Evolutionary conservation across 345 rosid genomes (phyloP).

Genomic region (Brassica incana): DNA sequence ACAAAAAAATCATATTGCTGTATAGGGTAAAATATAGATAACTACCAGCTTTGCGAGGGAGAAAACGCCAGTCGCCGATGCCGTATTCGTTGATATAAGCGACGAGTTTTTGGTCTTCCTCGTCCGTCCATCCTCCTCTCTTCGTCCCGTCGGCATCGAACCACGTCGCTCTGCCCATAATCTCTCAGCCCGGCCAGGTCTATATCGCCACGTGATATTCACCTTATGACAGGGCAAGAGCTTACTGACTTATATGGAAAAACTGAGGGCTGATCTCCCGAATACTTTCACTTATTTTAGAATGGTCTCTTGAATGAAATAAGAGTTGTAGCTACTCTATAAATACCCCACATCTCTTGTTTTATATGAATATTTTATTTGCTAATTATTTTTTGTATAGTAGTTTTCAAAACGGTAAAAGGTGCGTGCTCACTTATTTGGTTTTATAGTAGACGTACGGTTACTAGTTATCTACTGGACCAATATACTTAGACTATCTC

Average conservation of each 20-base stretch:
- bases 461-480: background rate
- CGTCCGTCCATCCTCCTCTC: conserved; percentile 79
- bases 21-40: background rate
- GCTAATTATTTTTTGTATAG: background rate
- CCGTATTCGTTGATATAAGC: conserved; percentile 56
- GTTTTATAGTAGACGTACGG: background rate
- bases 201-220: background rate
- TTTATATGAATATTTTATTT: conserved; percentile 1
- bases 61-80: conserved; percentile 64
- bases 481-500: too few relatives aligned
- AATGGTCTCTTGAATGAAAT: conserved; percentile 11
- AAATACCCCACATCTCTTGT: background rate
- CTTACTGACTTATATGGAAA: background rate
- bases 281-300: background rate
- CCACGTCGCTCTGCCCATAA: conserved; percentile 38
- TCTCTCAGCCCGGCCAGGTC: background rate
- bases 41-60: conserved; percentile 64
- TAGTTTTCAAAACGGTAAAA: background rate
- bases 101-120: conserved; percentile 65
- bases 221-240: background rate
- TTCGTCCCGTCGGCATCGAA: conserved; percentile 41
- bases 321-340: background rate
- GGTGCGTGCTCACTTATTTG: background rate
- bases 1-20: background rate
- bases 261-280: background rate